These are phyloP conservation scores for Trichoderma erinaceum DNA, from an alignment of 495 filamentous ascomycete species.

Conservation along the genomic window DNA sequence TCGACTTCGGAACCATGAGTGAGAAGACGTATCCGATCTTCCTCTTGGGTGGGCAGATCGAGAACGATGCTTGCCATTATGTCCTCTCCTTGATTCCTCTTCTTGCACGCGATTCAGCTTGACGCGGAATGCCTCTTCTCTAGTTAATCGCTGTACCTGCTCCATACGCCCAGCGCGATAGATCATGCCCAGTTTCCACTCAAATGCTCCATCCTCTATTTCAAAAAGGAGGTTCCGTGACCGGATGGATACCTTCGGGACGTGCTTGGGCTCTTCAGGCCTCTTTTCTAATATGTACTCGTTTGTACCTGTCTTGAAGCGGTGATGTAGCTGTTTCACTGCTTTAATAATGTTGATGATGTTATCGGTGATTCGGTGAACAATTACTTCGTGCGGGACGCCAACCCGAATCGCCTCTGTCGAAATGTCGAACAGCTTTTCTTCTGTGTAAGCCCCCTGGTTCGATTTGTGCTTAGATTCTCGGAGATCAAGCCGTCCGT, in stretches of 20 bases:
- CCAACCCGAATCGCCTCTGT: slow-evolving; percentile 81
- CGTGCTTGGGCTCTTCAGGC: slow-evolving; percentile 74
- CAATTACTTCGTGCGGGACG: slow-evolving; percentile 88
- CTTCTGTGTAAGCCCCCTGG: slow-evolving; percentile 52
- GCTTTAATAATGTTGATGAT: slow-evolving; percentile 82
- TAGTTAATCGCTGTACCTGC: slow-evolving; percentile 78
- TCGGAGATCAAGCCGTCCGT: slow-evolving; percentile 70
- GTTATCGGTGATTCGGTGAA: slow-evolving; percentile 90
- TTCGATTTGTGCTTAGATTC: slow-evolving; percentile 64
- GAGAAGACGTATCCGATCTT: slow-evolving; percentile 29
- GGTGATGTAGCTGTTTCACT: slow-evolving; percentile 79
- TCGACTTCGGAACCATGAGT: slow-evolving; percentile 43
- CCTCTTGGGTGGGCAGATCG: slow-evolving; percentile 45
- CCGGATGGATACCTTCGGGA: slow-evolving; percentile 77
- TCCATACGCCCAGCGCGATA: slow-evolving; percentile 84
- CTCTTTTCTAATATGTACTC: slow-evolving; percentile 79
- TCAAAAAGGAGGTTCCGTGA: slow-evolving; percentile 80
- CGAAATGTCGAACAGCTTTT: slow-evolving; percentile 77
- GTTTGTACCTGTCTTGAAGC: slow-evolving; percentile 77
- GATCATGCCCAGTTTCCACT: slow-evolving; percentile 91
- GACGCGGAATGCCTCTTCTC: slow-evolving; percentile 81
- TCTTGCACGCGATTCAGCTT: slow-evolving; percentile 80
- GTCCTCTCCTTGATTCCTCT: slow-evolving; percentile 51
- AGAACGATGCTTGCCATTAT: slow-evolving; percentile 34
- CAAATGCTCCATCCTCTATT: slow-evolving; percentile 92